Base-by-base conservation (phyloP, 164 flowering plant genomes). In the Protea cynaroides region DNA sequence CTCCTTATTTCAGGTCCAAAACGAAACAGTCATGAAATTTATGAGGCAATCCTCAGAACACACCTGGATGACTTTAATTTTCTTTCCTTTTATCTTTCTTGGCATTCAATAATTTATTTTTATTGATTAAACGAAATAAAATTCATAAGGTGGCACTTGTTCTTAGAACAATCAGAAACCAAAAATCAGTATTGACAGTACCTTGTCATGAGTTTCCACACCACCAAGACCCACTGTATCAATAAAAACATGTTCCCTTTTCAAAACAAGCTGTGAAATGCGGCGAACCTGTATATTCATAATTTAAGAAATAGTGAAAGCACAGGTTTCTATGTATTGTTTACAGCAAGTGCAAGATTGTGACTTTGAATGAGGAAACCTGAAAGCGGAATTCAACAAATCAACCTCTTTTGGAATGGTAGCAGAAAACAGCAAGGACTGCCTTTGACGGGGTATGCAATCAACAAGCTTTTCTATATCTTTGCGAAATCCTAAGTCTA, bases 391-490 rank as follows among this genome's bases (percentile, higher is more conserved):
- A 4, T 8, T 40, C 14, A 40, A 40, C 46, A 59, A 66, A n/a
- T 21, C 54, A 40, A 92, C 97, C 97, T 95, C 99, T 68, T 85
- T 92, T 5, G 97, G 97, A 21, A 92, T 64, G 53, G 97, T 87
- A 55, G 97, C 94, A 78, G 99, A 86, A 73, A 92, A 84, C 25
- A 95, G 74, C 72, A 95, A 69, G 54, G 99, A 85, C 65, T 95
- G 99, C 73, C 96, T 83, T 66, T 74, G 81, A 25, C 98, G 94
- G 51, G 99, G 98, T 73, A 95, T 74, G 76, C 97, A 88, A 75
- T 95, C 99, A 73, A 86, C 89, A 57, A 95, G 79, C 69, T 80
- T 90, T 72, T 92, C 99, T 43, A 95, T 71, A 65, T 95, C 99
- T 75, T 84, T 90, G 24, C 97, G 84, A 54, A 90, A 95, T 29